Base-by-base conservation (phyloP, 2,329 filamentous ascomycete genomes). In the Fusarium sp. region DNA sequence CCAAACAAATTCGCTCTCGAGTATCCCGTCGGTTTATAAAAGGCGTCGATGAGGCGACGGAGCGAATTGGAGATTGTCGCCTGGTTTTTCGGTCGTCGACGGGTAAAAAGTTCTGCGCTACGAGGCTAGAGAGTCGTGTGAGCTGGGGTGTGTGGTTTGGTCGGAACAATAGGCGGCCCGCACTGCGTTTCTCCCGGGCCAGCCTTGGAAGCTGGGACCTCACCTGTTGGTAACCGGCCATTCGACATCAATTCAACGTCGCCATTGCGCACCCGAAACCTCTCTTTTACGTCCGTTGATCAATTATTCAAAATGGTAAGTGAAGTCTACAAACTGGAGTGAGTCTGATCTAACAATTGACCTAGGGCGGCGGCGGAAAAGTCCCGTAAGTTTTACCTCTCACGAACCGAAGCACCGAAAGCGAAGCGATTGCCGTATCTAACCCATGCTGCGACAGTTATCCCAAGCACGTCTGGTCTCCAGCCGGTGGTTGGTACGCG, bases 401-500 rank as follows among this genome's bases (percentile, higher is more conserved):
- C 71, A 64, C 76, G 74, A 65, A 62, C 70, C 65, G 52, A 69
- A 29, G 22, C 55, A 56, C 33, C 54, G 49, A 61, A 54, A 73
- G 7, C 73, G 62, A 65, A 53, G 52, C 56, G 31, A 66, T 54
- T 27, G 25, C 49, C 52, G 33, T 66, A 46, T 56, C 74, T 76
- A 68, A 76, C 59, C 20, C 39, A 44, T 14, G 18, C 17, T 33
- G 20, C 55, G 50, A 44, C 78, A 97, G 94, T 80, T 97, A 97
- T 85, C 95, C 94, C 83, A 98, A 97, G 88, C 95, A 99, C 88
- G 94, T 99, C 88, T 99, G 96, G 96, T 98, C 96, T 80, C 96
- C 96, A 70, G 88, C 95, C 74, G 96, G 96, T 88, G 96, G 96
- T 84, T 99, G 96, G 96, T 99, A 99, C 84, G 86, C 92, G 60